Percentiles rank a stretch among this genome's conserved stretches.
Evolutionary conservation across 176 grass and related monocot species (phyloP).

Genomic region (Eleusine coracana): DNA sequence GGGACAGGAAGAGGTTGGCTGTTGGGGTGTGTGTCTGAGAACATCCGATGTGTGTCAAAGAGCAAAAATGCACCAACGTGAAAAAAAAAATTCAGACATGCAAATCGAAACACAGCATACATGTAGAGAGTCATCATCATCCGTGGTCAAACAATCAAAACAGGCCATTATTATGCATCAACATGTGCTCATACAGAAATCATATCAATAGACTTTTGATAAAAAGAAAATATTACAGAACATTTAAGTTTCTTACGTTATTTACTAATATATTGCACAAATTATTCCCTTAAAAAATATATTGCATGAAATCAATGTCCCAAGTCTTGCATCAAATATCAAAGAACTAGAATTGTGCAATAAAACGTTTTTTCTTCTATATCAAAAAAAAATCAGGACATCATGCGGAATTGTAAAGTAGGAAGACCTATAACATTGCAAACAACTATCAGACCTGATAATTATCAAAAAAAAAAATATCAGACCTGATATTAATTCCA

Average conservation of each 20-base stretch:
- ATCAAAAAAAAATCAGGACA: background rate
- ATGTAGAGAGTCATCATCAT: background rate
- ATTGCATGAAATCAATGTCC: background rate
- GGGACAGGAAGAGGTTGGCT: background rate
- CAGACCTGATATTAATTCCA: slow-evolving; percentile 93
- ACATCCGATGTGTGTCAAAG: too few species aligned
- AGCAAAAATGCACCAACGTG: too few species aligned
- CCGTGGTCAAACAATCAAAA: background rate
- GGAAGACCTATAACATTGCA: slow-evolving; percentile 19
- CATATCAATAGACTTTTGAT: background rate
- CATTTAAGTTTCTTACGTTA: background rate
- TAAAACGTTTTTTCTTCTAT: background rate
- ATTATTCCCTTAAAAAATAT: background rate
- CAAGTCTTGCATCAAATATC: slow-evolving; percentile 24
- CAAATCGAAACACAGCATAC: background rate
- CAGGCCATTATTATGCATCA: background rate
- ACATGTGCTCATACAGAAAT: background rate
- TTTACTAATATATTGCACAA: background rate
- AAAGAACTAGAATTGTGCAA: slow-evolving; percentile 11
- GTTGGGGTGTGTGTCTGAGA: too few species aligned
- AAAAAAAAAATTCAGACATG: background rate
- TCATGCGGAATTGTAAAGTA: slow-evolving; percentile 9
- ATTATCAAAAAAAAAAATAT: slow-evolving; percentile 4
- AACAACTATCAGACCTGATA: slow-evolving; percentile 69
- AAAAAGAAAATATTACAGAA: background rate